These are phyloP conservation scores for Nemania abortiva DNA, from an alignment of 2,329 filamentous ascomycete species.

Conservation along the genomic window DNA sequence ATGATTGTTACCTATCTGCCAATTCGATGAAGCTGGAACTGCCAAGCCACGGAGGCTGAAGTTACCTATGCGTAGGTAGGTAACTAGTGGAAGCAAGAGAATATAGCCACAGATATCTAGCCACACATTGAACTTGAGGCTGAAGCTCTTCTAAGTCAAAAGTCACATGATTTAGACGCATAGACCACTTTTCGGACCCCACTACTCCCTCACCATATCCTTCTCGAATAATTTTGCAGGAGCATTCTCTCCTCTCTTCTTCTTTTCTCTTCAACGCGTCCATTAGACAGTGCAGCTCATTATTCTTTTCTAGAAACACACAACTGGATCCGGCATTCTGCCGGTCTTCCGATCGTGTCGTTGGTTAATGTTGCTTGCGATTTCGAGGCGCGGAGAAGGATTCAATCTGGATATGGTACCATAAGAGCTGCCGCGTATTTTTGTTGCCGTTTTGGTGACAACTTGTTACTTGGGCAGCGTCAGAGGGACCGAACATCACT, in stretches of 20 bases:
- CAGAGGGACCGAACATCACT: slow-evolving; percentile 81
- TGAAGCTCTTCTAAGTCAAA: slow-evolving; percentile 6
- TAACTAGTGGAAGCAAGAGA: background rate
- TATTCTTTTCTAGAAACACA: slow-evolving; percentile 61
- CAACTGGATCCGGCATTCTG: slow-evolving; percentile 76
- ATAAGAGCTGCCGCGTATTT: slow-evolving; percentile 79
- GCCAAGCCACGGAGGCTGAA: slow-evolving; percentile 35
- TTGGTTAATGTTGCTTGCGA: slow-evolving; percentile 68
- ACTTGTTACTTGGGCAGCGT: slow-evolving; percentile 80
- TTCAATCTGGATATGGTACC: slow-evolving; percentile 62
- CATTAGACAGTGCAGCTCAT: slow-evolving; percentile 90
- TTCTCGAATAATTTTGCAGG: slow-evolving; percentile 37
- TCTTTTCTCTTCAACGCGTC: slow-evolving; percentile 72
- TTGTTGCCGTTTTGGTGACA: slow-evolving; percentile 54
- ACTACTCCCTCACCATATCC: slow-evolving; percentile 31
- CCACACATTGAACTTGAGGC: background rate
- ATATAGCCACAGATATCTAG: slow-evolving; percentile 2
- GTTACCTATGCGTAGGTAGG: background rate
- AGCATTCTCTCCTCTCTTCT: slow-evolving; percentile 49
- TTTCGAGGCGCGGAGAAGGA: slow-evolving; percentile 64
- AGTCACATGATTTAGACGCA: slow-evolving; percentile 44
- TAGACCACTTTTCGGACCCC: slow-evolving; percentile 34
- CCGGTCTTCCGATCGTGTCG: slow-evolving; percentile 64
- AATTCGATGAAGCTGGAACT: slow-evolving; percentile 10
- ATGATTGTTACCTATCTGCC: slow-evolving; percentile 11